Evolutionary conservation across 148 eudicot genomes (phyloP).

Genomic region (Drosera capensis): DNA sequence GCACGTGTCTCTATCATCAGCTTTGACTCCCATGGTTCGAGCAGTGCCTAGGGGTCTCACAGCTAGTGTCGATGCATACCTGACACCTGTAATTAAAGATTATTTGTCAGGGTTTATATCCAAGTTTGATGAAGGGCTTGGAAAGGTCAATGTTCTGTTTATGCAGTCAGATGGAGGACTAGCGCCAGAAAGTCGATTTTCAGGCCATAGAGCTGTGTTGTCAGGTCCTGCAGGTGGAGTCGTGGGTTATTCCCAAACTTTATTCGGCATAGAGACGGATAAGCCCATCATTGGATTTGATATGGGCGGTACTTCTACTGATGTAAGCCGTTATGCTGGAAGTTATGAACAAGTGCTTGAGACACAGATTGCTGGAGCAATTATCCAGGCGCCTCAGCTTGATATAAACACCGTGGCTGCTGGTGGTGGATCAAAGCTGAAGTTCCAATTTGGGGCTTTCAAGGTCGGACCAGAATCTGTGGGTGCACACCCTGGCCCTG

Average conservation of each 20-base stretch:
- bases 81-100: constrained; percentile 88
- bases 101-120: constrained; percentile 80
- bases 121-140: constrained; percentile 71
- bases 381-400: constrained; percentile 98
- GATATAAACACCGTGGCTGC: constrained; percentile 98
- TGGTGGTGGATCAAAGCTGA: constrained; percentile 94
- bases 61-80: constrained; percentile 95
- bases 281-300: constrained; percentile 98
- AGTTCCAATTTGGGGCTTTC: constrained; percentile 88
- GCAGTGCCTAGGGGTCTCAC: constrained; percentile 97
- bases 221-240: constrained; percentile 99
- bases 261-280: constrained; percentile 73
- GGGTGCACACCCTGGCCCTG: constrained; percentile 98
- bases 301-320: constrained; percentile 99
- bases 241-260: constrained; percentile 93
- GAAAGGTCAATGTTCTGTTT: constrained; percentile 75
- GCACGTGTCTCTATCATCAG: constrained; percentile 86
- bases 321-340: constrained; percentile 96
- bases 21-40: constrained; percentile 95
- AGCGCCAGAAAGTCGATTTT: constrained; percentile 94
- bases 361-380: constrained; percentile 94
- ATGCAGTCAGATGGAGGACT: constrained; percentile 99
- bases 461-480: constrained; percentile 97
- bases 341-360: constrained; percentile 85
- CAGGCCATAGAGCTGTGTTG: constrained; percentile 96